Percentiles rank a stretch among this genome's conserved stretches.
Evolutionary conservation across 2,329 filamentous ascomycete species (phyloP).

Genomic region (Colletotrichum eleusines): DNA sequence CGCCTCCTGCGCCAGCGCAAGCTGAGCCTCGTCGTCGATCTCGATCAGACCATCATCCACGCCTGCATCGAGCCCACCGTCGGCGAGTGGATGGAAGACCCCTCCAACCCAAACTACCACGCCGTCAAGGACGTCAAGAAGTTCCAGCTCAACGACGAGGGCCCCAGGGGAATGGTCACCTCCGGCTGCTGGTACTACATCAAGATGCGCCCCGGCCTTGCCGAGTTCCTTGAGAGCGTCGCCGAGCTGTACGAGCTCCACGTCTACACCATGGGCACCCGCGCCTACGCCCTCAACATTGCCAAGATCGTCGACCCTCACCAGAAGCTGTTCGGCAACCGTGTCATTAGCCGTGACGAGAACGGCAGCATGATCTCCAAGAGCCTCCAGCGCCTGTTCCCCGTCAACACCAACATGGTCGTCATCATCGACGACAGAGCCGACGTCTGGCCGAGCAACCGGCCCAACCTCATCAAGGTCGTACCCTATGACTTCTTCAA

Average conservation of each 20-base stretch:
- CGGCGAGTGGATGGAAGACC: conserved; percentile 93
- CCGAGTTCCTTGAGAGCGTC: conserved; percentile 82
- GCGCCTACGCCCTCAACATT: conserved; percentile 94
- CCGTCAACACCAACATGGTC: conserved; percentile 98
- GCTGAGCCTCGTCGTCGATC: conserved; percentile 92
- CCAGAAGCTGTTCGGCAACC: conserved; percentile 89
- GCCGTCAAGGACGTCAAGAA: conserved; percentile 89
- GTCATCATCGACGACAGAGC: conserved; percentile 98
- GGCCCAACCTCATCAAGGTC: conserved; percentile 93
- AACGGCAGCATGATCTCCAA: conserved; percentile 94
- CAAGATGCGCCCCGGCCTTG: conserved; percentile 90
- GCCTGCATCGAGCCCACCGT: conserved; percentile 97
- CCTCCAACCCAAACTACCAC: conserved; percentile 88
- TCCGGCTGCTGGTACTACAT: conserved; percentile 94
- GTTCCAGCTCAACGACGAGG: conserved; percentile 92
- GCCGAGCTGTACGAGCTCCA: conserved; percentile 91
- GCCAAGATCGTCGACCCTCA: conserved; percentile 93
- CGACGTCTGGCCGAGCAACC: conserved; percentile 94
- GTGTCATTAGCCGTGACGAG: conserved; percentile 96
- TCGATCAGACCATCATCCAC: conserved; percentile 98
- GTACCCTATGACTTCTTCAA: conserved; percentile 98
- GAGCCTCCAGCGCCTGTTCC: conserved; percentile 90
- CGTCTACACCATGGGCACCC: conserved; percentile 98
- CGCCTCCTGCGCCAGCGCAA: conserved; percentile 85
- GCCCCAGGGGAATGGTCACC: conserved; percentile 73